These are phyloP conservation scores for Dryadomyces sulphureus DNA, from an alignment of 2,329 filamentous ascomycete genomes.

Conservation along the genomic window DNA sequence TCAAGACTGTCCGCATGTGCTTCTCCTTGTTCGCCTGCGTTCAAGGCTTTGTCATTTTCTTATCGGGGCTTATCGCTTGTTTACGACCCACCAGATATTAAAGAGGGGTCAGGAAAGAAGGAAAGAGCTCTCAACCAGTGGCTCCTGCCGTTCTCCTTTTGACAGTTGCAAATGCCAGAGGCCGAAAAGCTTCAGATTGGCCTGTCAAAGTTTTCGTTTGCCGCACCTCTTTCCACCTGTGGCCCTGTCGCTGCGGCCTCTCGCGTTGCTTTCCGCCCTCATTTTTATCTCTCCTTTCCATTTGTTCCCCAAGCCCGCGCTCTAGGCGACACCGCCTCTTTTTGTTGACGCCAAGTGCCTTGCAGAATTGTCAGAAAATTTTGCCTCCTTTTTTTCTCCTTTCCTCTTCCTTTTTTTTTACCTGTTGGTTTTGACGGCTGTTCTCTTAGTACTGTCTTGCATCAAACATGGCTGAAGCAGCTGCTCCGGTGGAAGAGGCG, in stretches of 20 bases:
- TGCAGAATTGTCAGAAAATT: too few relatives aligned
- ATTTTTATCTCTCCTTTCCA: neutral
- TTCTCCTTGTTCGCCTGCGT: neutral
- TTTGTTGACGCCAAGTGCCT: neutral
- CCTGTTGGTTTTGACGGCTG: neutral
- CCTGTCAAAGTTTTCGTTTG: neutral
- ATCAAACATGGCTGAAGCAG: slow-evolving; percentile 9
- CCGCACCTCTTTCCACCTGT: neutral
- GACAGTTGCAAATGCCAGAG: neutral
- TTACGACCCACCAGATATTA: neutral
- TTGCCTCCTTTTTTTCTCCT: neutral
- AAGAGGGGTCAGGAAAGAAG: slow-evolving; percentile 1
- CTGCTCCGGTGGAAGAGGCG: slow-evolving; percentile 25
- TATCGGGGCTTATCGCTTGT: neutral
- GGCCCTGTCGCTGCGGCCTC: neutral
- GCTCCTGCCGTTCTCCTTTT: neutral
- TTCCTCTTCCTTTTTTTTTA: neutral
- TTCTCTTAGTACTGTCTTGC: neutral
- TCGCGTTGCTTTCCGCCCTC: neutral
- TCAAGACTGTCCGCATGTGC: neutral
- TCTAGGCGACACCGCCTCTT: slow-evolving; percentile 3
- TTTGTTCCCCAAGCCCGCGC: neutral
- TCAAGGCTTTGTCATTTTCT: neutral
- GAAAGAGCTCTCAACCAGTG: neutral
- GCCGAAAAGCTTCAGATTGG: neutral